Percentiles rank a stretch among this genome's conserved stretches.
phyloP scores from a whole-genome alignment of 1,284 basidiomycete species.

The Puccinia coronata region DNA sequence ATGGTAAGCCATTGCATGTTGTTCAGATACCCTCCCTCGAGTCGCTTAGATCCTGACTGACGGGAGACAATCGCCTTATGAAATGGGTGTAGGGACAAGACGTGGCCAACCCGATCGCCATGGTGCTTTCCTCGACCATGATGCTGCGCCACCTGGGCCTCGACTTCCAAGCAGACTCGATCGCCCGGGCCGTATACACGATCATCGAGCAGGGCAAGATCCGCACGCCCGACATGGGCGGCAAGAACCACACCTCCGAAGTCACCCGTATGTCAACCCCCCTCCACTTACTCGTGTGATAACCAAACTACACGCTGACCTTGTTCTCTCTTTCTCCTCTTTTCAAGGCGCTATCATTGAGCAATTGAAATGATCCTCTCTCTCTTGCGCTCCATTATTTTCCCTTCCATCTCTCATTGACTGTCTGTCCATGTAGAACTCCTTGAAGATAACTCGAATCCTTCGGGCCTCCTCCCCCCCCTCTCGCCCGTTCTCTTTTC shows the following conservation, averaged over 20 bases:
- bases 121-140: conserved; percentile 98
- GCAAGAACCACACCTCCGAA: conserved; percentile 61
- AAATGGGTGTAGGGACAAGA: conserved; percentile 48
- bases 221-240: conserved; percentile 93
- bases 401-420: not conserved
- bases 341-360: conserved; percentile 34
- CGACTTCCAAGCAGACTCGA: conserved; percentile 89
- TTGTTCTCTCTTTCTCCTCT: not conserved
- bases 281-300: not conserved
- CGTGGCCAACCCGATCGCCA: conserved; percentile 89
- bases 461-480: too few species aligned
- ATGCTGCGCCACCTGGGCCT: conserved; percentile 98
- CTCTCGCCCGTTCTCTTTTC: too few species aligned
- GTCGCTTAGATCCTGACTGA: not conserved
- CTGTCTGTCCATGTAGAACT: not conserved
- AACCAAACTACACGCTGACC: not conserved
- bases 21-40: conserved; percentile 54
- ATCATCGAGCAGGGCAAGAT: conserved; percentile 87
- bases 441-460: not conserved
- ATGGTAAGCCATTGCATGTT: conserved; percentile 68
- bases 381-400: too few species aligned
- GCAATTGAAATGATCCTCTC: conserved; percentile 13
- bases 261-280: conserved; percentile 13
- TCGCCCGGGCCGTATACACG: conserved; percentile 88
- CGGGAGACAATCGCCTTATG: not conserved